Conservation (phyloP, 176 grass and related monocot genomes). For the Elymus sibiricus region DNA sequence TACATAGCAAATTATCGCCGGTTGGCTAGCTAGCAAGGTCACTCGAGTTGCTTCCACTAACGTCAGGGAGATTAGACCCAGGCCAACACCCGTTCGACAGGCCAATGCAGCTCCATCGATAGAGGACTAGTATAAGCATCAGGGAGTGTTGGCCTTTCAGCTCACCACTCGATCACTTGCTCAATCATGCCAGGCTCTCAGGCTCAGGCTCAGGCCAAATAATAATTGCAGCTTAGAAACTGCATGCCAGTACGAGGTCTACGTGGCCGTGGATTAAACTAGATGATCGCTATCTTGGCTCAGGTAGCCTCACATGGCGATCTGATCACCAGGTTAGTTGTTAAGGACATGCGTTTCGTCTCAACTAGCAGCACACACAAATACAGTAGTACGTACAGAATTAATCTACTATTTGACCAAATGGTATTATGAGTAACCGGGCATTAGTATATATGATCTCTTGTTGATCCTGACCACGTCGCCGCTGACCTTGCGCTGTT, state of each 20-base stretch:
- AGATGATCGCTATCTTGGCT: slow-evolving; percentile 34
- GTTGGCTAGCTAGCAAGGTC: not conserved
- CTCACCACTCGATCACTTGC: not conserved
- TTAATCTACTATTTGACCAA: slow-evolving; percentile 19
- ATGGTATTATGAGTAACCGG: not conserved
- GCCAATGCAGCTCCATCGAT: not conserved
- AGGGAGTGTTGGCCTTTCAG: slow-evolving; percentile 1
- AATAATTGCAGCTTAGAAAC: not conserved
- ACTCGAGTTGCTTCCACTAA: not conserved
- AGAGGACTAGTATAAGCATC: not conserved
- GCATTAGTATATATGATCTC: not conserved
- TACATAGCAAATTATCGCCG: not conserved
- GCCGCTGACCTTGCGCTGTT: not conserved
- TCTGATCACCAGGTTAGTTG: not conserved
- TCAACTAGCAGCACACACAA: not conserved
- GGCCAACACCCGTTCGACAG: not conserved
- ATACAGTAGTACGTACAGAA: not conserved
- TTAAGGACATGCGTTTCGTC: not conserved
- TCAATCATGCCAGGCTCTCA: not conserved
- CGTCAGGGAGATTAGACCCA: not conserved
- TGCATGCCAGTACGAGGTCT: slow-evolving; percentile 25
- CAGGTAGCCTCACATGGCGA: slow-evolving; percentile 33
- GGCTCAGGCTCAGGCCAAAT: not conserved
- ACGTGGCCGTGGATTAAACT: slow-evolving; percentile 1
- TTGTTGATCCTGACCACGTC: not conserved